These are phyloP conservation scores for Sicyos edulis DNA, from an alignment of 306 rosid genomes.

Conservation along the genomic window DNA sequence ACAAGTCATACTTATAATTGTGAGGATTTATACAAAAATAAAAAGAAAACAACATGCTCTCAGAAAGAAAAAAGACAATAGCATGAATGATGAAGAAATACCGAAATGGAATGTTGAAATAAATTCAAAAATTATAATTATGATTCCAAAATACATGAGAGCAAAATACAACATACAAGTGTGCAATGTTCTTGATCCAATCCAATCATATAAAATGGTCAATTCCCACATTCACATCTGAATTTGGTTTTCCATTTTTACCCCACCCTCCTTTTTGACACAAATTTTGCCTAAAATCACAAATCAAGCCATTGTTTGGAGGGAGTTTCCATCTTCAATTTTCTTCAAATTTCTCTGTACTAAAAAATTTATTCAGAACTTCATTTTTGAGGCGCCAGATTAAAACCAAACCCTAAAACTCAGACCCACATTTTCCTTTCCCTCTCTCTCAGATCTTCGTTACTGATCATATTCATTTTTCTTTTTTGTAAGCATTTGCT, in stretches of 20 bases:
- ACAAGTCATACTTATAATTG: neutral
- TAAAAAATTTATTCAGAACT: neutral
- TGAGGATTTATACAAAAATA: too few species aligned
- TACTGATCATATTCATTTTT: neutral
- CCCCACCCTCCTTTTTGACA: neutral
- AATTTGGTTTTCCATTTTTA: neutral
- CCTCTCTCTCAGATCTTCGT: conserved; percentile 22
- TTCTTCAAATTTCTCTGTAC: neutral
- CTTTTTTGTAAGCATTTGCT: neutral
- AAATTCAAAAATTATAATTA: neutral
- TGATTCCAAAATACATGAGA: neutral
- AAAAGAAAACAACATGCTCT: too few species aligned
- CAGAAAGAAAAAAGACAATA: neutral
- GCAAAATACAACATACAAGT: neutral
- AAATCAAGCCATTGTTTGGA: conserved; percentile 12
- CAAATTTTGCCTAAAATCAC: neutral
- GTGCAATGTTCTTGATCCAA: conserved; percentile 6
- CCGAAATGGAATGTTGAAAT: neutral
- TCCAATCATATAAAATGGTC: conserved; percentile 4
- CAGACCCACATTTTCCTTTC: neutral
- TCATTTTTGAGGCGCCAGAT: conserved; percentile 18
- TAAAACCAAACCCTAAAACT: conserved; percentile 24
- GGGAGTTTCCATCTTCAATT: conserved; percentile 19
- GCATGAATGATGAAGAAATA: neutral
- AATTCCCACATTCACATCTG: neutral